Conservation (phyloP, 805 yeast genomes). For the Millerozyma acaciae region DNA sequence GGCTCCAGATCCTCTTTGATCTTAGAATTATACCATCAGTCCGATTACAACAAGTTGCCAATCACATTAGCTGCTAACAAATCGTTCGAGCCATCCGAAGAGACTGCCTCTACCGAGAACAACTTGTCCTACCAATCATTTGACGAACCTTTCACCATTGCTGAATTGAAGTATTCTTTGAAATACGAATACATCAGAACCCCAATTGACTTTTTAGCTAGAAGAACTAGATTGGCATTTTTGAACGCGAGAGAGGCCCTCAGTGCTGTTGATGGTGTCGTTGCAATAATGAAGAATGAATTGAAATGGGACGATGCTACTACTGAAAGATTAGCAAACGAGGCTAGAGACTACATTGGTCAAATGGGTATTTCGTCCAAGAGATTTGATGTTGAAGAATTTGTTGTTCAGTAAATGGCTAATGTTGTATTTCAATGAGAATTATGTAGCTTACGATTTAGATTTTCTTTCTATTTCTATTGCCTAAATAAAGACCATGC, state of each 20-base stretch:
- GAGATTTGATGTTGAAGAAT: conserved; percentile 22
- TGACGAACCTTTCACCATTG: conserved; percentile 84
- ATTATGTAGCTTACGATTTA: conserved; percentile 15
- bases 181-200: conserved; percentile 82
- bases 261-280: conserved; percentile 77
- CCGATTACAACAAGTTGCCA: conserved; percentile 58
- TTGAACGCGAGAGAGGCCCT: conserved; percentile 82
- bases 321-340: conserved; percentile 48
- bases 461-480: conserved; percentile 2
- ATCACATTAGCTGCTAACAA: conserved; percentile 50
- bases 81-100: conserved; percentile 27
- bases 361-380: conserved; percentile 50
- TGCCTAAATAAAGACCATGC: too few species aligned
- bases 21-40: conserved; percentile 51
- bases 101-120: conserved; percentile 24
- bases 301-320: conserved; percentile 66
- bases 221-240: conserved; percentile 92
- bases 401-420: conserved; percentile 16
- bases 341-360: conserved; percentile 56
- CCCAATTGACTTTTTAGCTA: conserved; percentile 84
- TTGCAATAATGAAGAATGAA: conserved; percentile 78
- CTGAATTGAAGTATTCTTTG: conserved; percentile 80
- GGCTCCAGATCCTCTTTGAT: conserved; percentile 86
- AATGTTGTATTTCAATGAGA: conserved; percentile 13
- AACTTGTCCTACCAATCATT: conserved; percentile 46